Evolutionary conservation across 805 yeast genomes (phyloP), one percentile per base, ranked within the genome.

Genomic region (Schizosaccharomyces octosporus): DNA sequence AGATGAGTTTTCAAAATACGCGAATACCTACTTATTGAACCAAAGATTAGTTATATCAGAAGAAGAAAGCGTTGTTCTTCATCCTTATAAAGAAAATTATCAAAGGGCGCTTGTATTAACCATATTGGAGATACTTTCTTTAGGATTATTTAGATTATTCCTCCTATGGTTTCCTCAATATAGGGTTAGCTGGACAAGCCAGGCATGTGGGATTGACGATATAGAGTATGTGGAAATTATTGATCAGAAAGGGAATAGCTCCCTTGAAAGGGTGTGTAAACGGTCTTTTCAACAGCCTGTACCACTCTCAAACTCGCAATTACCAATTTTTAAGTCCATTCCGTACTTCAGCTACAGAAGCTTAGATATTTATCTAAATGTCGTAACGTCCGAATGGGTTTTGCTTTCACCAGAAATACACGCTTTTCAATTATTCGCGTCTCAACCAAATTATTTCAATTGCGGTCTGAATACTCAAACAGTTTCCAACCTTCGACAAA

Each of bases 381-480:
- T 29, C 15, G 19, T 6, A 24, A 51, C 31, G 31, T 11, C 27
- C 11, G 17, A 51, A 24, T 51, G 57, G 57, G 36, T 24, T 9
- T 6, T 24, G 27, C 19, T 29, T 4, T 17, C 36, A 29, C 27
- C n/a, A n/a, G 57, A 51, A 15, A 15, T 9, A 6, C n/a, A 17
- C n/a, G 57, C 57, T 24, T 51, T 4, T 13, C 36, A 21, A 2
- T 24, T 51, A 2, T 21, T 24, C 21, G n/a, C 57, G 2, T 61
- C 62, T 6, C 31, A 48, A 5, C 31, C 17, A 19, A 77, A 78
- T 63, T 69, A 70, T 21, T 69, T 72, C 11, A 61, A 63, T 5
- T 79, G 77, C 55, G 98, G 98, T 2, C 75, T 90, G 9, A 77
- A 85, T 1, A 83, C 81, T 63, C 82, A 81, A 6, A 70, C 78